Evolutionary conservation across 805 yeast species (phyloP), one percentile per base, ranked within the genome.

Genomic region (Wickerhamiella australiensis): DNA sequence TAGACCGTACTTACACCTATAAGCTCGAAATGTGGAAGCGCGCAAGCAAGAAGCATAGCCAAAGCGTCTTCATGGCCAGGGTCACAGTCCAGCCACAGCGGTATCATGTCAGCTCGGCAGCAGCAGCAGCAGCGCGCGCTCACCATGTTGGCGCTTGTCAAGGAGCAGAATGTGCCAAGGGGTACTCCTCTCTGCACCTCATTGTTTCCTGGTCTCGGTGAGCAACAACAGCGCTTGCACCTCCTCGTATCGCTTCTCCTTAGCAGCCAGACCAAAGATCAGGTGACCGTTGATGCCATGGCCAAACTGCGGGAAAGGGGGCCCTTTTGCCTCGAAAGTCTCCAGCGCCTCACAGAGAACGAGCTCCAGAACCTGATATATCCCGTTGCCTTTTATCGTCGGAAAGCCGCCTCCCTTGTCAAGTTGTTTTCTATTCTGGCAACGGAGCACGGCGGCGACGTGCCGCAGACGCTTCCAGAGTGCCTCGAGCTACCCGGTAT

Each of bases 211-310:
- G 65, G 68, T 31, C 11, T 40, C 7, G 42, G 29, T 20, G 50
- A 51, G 5, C 59, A 60, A 49, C 67, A 68, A 15, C 71, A 68
- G 59, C 70, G 96, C 46, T 81, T 80, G 59, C 96, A 87, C 62
- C 68, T 85, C 31, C 69, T 88, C 29, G 71, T 87, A 0, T 79
- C 95, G 2, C 70, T 88, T 47, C 84, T 88, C 88, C 75, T 88
- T 26, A 84, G 95, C 8, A 76, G 96, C 0, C 96, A 88, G 57
- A 88, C 97, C 1, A 87, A 83, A 60, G 97, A 88, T 63, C 95
- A 85, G 62, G 77, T 80, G 44, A 88, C 85, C 53, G 82, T 72
- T 49, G 74, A 73, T 38, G 94, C 92, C 0, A 82, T 87, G 79
- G 62, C 62, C 13, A 72, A 66, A 26, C 66, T 90, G 54, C 79